Evolutionary conservation across 2,329 filamentous ascomycete genomes (phyloP).

Genomic region (Exophiala sp.): DNA sequence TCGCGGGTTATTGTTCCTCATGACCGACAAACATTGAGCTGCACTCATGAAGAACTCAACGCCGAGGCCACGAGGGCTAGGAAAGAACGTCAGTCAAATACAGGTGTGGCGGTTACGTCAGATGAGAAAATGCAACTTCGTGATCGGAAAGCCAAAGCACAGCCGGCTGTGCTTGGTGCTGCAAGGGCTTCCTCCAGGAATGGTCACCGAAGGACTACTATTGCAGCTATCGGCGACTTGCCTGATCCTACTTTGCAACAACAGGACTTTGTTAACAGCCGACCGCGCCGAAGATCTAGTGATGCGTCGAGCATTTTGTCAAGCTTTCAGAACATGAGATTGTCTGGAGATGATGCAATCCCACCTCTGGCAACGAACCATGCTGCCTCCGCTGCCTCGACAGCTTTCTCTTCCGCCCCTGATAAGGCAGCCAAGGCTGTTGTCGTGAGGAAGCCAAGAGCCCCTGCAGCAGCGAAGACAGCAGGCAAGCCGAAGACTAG

Average conservation of each 20-base stretch:
- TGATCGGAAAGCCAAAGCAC: slow-evolving; percentile 58
- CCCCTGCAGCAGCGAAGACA: slow-evolving; percentile 42
- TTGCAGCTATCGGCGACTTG: slow-evolving; percentile 52
- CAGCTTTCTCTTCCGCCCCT: slow-evolving; percentile 23
- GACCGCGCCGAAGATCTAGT: slow-evolving; percentile 31
- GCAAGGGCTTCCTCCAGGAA: slow-evolving; percentile 47
- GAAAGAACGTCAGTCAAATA: slow-evolving; percentile 61
- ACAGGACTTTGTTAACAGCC: slow-evolving; percentile 13
- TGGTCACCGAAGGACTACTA: slow-evolving; percentile 58
- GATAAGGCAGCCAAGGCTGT: slow-evolving; percentile 37
- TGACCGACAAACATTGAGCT: slow-evolving; percentile 71
- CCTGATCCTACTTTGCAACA: slow-evolving; percentile 32
- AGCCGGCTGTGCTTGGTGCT: slow-evolving; percentile 49
- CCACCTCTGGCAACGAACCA: background rate
- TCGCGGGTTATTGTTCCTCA: slow-evolving; percentile 77
- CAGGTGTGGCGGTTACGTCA: slow-evolving; percentile 42
- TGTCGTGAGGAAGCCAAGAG: slow-evolving; percentile 59
- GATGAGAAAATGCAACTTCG: slow-evolving; percentile 67
- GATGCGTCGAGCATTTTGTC: slow-evolving; percentile 31
- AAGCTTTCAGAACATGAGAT: slow-evolving; percentile 31
- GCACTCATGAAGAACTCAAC: slow-evolving; percentile 72
- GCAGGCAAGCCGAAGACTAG: slow-evolving; percentile 35
- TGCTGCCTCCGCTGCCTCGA: slow-evolving; percentile 11
- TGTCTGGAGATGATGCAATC: slow-evolving; percentile 21
- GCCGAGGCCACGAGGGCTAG: slow-evolving; percentile 62